These are phyloP conservation scores for Corylus americana DNA, from an alignment of 306 rosid genomes.

Conservation along the genomic window DNA sequence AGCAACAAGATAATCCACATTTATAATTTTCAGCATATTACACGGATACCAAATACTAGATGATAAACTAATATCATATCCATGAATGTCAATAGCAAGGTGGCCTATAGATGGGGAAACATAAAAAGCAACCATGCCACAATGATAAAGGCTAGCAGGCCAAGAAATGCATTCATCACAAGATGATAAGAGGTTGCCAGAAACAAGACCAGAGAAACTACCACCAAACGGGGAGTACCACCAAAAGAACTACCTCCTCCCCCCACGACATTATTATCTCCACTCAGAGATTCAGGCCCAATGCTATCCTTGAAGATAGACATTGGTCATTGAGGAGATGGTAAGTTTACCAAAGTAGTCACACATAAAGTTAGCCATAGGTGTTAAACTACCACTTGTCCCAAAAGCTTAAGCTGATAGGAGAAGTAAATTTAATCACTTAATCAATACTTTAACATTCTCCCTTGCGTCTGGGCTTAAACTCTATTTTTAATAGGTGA, in stretches of 20 bases:
- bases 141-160: conserved; percentile 16
- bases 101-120: background rate
- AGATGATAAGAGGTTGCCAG: background rate
- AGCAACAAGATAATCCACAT: background rate
- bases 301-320: no score
- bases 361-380: background rate
- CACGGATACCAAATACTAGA: background rate
- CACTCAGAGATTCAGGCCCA: no score
- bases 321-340: background rate
- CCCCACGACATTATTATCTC: no score
- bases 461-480: no score
- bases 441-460: no score
- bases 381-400: background rate
- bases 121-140: background rate
- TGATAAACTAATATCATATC: background rate
- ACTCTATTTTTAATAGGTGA: no score
- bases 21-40: no score
- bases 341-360: background rate
- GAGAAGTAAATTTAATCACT: no score
- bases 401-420: no score
- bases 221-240: background rate
- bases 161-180: background rate
- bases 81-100: background rate
- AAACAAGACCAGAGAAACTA: background rate
- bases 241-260: no score